Conservation (phyloP, 306 rosid genomes). For the Citrullus amarus region DNA sequence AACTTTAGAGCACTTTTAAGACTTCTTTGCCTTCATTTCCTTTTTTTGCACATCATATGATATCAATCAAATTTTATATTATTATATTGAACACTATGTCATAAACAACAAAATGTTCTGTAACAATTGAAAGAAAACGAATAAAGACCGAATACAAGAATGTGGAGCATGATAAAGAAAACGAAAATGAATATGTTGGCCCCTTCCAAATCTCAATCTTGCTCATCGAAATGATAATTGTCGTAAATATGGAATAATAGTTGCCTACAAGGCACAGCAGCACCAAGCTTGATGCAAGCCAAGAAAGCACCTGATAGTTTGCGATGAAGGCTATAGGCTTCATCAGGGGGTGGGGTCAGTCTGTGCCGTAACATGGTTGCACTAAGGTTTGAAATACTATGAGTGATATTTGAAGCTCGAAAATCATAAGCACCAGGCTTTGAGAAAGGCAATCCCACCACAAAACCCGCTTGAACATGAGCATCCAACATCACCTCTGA, state of each 20-base stretch:
- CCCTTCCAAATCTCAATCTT: not conserved
- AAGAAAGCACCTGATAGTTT: conserved; percentile 85
- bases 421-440: conserved; percentile 59
- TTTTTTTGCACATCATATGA: no score
- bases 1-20: no score
- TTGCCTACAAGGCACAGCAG: conserved; percentile 82
- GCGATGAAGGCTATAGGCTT: conserved; percentile 91
- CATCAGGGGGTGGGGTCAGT: conserved; percentile 93
- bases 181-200: no score
- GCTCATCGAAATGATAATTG: conserved; percentile 42
- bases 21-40: no score
- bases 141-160: no score
- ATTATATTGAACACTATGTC: no score
- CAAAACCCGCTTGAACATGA: conserved; percentile 87
- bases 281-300: conserved; percentile 88
- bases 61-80: no score
- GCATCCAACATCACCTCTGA: conserved; percentile 85
- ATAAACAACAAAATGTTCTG: no score
- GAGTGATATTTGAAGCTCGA: conserved; percentile 50
- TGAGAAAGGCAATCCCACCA: conserved; percentile 87
- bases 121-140: no score
- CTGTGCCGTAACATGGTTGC: conserved; percentile 89
- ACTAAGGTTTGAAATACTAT: conserved; percentile 70
- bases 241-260: conserved; percentile 50
- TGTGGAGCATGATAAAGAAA: no score